Evolutionary conservation across 306 rosid species (phyloP).

Genomic region (Lathyrus tuberosus): DNA sequence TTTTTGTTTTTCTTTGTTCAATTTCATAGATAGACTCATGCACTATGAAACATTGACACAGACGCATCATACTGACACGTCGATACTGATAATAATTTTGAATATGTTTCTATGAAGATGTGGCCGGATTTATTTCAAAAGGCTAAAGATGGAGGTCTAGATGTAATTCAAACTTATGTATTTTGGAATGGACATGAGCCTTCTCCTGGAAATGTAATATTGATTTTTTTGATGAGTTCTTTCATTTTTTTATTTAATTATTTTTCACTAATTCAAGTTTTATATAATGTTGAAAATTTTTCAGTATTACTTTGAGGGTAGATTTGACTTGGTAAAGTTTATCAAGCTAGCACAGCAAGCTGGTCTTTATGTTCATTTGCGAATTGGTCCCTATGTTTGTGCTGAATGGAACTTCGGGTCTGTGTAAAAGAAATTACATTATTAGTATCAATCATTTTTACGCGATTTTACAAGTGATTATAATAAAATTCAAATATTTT

Average conservation of each 20-base stretch:
- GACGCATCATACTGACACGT: too few species aligned
- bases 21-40: background rate
- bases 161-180: conserved; percentile 91
- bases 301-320: conserved; percentile 78
- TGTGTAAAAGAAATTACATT: too few species aligned
- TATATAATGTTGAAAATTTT: conserved; percentile 17
- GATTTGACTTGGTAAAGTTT: conserved; percentile 71
- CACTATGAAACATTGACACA: too few species aligned
- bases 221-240: background rate
- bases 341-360: conserved; percentile 65
- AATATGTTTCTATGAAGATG: conserved; percentile 53
- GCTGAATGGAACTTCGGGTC: conserved; percentile 87
- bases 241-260: background rate
- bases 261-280: background rate
- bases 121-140: conserved; percentile 81
- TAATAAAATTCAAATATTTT: background rate
- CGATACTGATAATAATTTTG: too few species aligned
- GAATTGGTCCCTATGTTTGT: conserved; percentile 85
- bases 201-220: conserved; percentile 55
- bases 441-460: too few species aligned
- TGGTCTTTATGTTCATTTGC: conserved; percentile 75
- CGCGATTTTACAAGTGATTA: too few species aligned
- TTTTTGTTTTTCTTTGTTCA: background rate
- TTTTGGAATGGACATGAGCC: conserved; percentile 97
- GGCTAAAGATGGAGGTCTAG: conserved; percentile 88